A percentile compares a stretch with the other conserved stretches of the same genome.
phyloP scores from a whole-genome alignment of 352 stramenopile species.

The Phytopythium montanum region DNA sequence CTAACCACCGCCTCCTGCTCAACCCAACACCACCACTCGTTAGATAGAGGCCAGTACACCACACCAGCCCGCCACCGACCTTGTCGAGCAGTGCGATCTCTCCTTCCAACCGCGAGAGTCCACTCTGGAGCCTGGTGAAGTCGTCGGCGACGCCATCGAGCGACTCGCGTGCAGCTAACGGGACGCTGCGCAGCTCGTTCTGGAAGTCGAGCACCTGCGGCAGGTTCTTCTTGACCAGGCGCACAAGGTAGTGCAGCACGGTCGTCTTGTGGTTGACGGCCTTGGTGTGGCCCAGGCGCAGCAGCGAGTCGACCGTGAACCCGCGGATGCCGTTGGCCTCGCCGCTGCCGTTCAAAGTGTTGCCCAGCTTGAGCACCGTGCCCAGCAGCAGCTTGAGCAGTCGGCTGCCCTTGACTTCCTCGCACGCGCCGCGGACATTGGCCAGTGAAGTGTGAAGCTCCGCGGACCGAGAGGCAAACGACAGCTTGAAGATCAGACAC shows the following conservation, averaged over 20 bases:
- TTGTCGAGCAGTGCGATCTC: slow-evolving; percentile 51
- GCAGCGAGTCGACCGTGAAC: slow-evolving; percentile 95
- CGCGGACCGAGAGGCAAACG: slow-evolving; percentile 62
- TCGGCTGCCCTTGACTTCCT: slow-evolving; percentile 92
- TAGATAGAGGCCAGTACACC: background rate
- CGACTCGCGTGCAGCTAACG: slow-evolving; percentile 77
- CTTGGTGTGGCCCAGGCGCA: slow-evolving; percentile 93
- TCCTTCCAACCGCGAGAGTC: slow-evolving; percentile 34
- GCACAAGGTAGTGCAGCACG: slow-evolving; percentile 97
- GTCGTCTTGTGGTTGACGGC: slow-evolving; percentile 97
- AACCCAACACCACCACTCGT: slow-evolving; percentile 4
- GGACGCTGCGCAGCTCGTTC: slow-evolving; percentile 83
- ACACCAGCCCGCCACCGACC: slow-evolving; percentile 7
- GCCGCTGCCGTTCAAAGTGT: slow-evolving; percentile 94
- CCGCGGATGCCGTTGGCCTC: slow-evolving; percentile 87
- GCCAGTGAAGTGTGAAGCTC: slow-evolving; percentile 81
- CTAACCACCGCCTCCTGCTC: background rate
- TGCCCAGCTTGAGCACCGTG: slow-evolving; percentile 97
- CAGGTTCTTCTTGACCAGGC: slow-evolving; percentile 95
- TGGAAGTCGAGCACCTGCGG: slow-evolving; percentile 90
- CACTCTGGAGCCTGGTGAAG: slow-evolving; percentile 52
- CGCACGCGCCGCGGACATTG: slow-evolving; percentile 88
- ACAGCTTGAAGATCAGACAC: slow-evolving; percentile 80
- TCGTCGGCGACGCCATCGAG: slow-evolving; percentile 69
- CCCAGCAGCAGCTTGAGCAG: slow-evolving; percentile 93